A percentile compares a stretch with the other conserved stretches of the same genome.
These are phyloP conservation scores for Cenococcum geophilum DNA, from an alignment of 495 filamentous ascomycete species.

Conservation along the genomic window DNA sequence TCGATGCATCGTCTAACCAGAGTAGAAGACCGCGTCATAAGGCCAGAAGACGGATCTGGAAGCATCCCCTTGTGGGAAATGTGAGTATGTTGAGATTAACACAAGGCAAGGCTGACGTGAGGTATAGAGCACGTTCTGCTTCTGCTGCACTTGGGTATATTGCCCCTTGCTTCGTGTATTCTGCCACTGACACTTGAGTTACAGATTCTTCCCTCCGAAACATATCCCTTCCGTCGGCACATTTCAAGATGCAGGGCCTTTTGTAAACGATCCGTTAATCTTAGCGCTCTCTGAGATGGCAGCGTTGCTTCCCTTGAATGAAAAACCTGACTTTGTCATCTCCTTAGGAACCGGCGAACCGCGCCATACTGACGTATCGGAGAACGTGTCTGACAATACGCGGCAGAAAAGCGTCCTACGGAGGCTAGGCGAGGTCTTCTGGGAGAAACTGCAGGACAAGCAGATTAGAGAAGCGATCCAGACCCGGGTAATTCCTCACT, in stretches of 20 bases:
- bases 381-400: background rate
- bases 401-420: background rate
- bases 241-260: slow-evolving; percentile 40
- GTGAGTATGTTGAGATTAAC: background rate
- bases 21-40: too few relatives aligned
- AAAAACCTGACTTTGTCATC: slow-evolving; percentile 33
- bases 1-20: too few relatives aligned
- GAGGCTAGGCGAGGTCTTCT: background rate
- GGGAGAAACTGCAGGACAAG: background rate
- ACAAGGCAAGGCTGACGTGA: background rate
- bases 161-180: background rate
- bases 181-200: slow-evolving; percentile 16
- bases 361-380: background rate
- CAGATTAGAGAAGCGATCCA: background rate
- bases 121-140: slow-evolving; percentile 22
- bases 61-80: background rate
- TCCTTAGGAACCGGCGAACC: slow-evolving; percentile 37
- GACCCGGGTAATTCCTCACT: background rate
- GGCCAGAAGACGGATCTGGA: background rate
- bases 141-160: slow-evolving; percentile 30
- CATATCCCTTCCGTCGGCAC: slow-evolving; percentile 33
- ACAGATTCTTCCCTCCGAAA: slow-evolving; percentile 27
- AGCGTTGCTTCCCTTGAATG: slow-evolving; percentile 33
- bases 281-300: slow-evolving; percentile 33
- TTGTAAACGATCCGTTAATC: slow-evolving; percentile 35